Base-by-base conservation (phyloP, 1,284 basidiomycete genomes). In the Vanrija humicola region DNA sequence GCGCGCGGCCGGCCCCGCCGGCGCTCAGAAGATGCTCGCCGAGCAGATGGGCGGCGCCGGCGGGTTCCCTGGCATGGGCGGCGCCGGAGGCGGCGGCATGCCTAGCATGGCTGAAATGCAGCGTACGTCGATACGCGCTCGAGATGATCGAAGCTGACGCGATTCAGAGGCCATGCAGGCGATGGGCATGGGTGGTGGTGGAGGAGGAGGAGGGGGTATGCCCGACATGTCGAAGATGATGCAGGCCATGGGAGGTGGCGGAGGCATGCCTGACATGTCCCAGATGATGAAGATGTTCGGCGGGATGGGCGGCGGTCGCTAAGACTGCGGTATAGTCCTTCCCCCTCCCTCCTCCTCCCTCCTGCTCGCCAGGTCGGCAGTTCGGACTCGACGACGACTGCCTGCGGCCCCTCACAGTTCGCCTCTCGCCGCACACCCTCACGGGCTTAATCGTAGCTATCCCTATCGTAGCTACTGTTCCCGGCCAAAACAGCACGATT, bases 1-100 rank as follows among this genome's bases (percentile, higher is more conserved):
- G 73, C 82, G 89, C 47, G 80, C 85, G 48, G 89, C 89, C 12
- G 79, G 78, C n/a, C 75, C 76, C 6, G 86, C 87, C 38, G 89
- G 89, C n/a, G 89, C 92, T 79, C 88, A 92, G 69, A 90, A 93
- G 73, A 92, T 94, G 88, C 89, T 95, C 88, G 89, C 88, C 72
- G 88, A 90, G 25, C 90, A 93, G 87, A 92, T 94, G 90, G 88
- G 89, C 64, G 87, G 88, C 7, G 61, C 63, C 45, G 69, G 67
- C 57, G 64, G 64, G 18, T 43, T 64, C 52, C 62, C 59, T 4
- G 74, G 69, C 21, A 72, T 75, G 67, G 74, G 74, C 50, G 74
- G 73, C 10, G 76, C 66, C 7, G 73, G 71, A 10, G 72, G 73
- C 18, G 74, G 75, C 3, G 73, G 78, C 25, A 77, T 75, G 72